A percentile compares a stretch with the other conserved stretches of the same genome.
Evolutionary conservation across 192 early-diverging fungal genomes (phyloP).

Genomic region (Entomortierella lignicola): DNA sequence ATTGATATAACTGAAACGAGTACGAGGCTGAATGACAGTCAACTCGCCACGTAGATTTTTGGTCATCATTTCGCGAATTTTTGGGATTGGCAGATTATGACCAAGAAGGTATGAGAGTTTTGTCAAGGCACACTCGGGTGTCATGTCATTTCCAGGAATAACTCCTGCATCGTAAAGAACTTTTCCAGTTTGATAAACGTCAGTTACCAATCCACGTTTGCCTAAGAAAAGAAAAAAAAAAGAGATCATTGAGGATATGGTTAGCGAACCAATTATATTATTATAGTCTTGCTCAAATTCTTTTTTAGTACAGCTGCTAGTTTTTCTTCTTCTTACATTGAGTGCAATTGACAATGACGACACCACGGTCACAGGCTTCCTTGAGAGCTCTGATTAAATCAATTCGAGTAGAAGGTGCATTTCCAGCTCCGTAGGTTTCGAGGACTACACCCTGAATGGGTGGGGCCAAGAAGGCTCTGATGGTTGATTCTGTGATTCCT

Average conservation of each 20-base stretch:
- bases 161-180: conserved; percentile 84
- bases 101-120: conserved; percentile 95
- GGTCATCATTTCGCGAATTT: conserved; percentile 84
- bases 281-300: no score
- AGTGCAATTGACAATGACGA: conserved; percentile 97
- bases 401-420: conserved; percentile 90
- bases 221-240: no score
- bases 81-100: conserved; percentile 68
- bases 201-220: conserved; percentile 87
- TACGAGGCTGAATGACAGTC: conserved; percentile 73
- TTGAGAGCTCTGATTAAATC: conserved; percentile 86
- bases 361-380: conserved; percentile 91
- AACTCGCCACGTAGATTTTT: conserved; percentile 93
- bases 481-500: conserved; percentile 89
- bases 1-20: conserved; percentile 75
- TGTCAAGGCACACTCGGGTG: conserved; percentile 94
- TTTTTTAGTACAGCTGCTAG: no score
- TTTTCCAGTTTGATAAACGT: conserved; percentile 91
- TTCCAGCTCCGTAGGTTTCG: conserved; percentile 97
- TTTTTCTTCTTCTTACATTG: conserved; percentile 66
- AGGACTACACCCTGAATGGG: conserved; percentile 92
- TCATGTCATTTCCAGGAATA: conserved; percentile 94
- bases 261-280: no score
- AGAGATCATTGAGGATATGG: no score
- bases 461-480: conserved; percentile 86